Conservation (phyloP, 345 rosid species). For the Pistacia atlantica region DNA sequence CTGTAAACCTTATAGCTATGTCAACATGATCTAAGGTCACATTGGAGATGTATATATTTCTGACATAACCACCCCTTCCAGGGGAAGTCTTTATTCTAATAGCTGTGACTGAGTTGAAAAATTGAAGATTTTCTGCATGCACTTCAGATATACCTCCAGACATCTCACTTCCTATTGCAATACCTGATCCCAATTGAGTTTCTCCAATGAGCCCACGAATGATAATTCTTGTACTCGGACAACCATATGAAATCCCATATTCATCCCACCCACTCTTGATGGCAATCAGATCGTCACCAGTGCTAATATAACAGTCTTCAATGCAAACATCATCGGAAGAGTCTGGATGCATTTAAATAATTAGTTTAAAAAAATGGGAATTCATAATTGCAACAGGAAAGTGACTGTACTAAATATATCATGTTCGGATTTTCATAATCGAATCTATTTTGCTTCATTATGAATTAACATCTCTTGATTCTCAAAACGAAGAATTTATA, state of each 20-base stretch:
- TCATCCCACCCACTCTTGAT: constrained; percentile 99
- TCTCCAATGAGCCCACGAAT: constrained; percentile 72
- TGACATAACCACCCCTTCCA: constrained; percentile 92
- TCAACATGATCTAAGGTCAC: constrained; percentile 60
- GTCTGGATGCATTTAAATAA: constrained; percentile 52
- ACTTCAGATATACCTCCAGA: constrained; percentile 95
- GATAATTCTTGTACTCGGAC: constrained; percentile 75
- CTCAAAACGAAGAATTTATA: too few species aligned
- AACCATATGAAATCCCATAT: constrained; percentile 77
- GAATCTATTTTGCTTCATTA: not conserved
- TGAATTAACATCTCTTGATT: too few species aligned
- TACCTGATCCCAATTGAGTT: constrained; percentile 71
- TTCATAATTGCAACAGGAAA: too few species aligned
- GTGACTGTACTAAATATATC: too few species aligned
- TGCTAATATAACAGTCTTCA: constrained; percentile 84
- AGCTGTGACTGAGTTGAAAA: constrained; percentile 66
- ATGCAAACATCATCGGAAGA: constrained; percentile 89
- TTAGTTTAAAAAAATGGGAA: too few species aligned
- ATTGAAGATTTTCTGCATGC: constrained; percentile 55
- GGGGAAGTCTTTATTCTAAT: constrained; percentile 86
- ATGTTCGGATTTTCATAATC: too few species aligned
- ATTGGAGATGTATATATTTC: constrained; percentile 68
- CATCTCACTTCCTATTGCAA: constrained; percentile 97
- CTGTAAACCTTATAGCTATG: constrained; percentile 67
- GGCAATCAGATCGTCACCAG: constrained; percentile 88